A percentile compares a stretch with the other conserved stretches of the same genome.
These are phyloP conservation scores for Scleromitrula shiraiana DNA, from an alignment of 2,329 filamentous ascomycete species.

Conservation along the genomic window DNA sequence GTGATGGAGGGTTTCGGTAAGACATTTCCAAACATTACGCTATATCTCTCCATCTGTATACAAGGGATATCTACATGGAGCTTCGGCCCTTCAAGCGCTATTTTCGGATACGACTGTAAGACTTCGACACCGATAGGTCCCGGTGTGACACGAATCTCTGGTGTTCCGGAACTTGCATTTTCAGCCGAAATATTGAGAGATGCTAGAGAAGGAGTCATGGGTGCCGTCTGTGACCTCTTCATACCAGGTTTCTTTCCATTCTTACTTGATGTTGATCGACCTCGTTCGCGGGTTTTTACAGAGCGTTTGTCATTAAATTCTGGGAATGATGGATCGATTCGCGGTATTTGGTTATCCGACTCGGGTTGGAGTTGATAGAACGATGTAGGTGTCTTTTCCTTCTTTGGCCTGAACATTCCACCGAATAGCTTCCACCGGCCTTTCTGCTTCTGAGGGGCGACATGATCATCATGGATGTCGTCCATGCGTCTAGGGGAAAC, in stretches of 20 bases:
- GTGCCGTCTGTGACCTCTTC: slow-evolving; percentile 24
- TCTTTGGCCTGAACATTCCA: slow-evolving; percentile 36
- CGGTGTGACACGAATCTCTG: slow-evolving; percentile 20
- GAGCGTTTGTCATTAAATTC: slow-evolving; percentile 12
- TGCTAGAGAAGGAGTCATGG: slow-evolving; percentile 17
- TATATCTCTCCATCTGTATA: slow-evolving; percentile 79
- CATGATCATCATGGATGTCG: slow-evolving; percentile 9
- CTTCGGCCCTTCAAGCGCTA: slow-evolving; percentile 30
- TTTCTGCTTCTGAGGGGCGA: slow-evolving; percentile 30
- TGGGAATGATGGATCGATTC: not conserved
- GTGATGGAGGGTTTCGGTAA: slow-evolving; percentile 38
- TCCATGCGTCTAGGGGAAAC: slow-evolving; percentile 23
- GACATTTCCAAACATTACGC: slow-evolving; percentile 82
- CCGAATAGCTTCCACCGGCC: slow-evolving; percentile 54
- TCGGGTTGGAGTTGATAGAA: slow-evolving; percentile 29
- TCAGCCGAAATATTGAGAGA: not conserved
- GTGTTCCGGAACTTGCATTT: slow-evolving; percentile 6
- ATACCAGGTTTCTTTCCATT: slow-evolving; percentile 20
- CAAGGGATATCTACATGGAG: slow-evolving; percentile 75
- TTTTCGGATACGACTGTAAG: slow-evolving; percentile 1
- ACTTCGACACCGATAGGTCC: slow-evolving; percentile 12
- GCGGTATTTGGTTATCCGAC: slow-evolving; percentile 5
- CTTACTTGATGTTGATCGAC: slow-evolving; percentile 21
- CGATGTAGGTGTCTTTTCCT: slow-evolving; percentile 31
- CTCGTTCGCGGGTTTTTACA: slow-evolving; percentile 15